Evolutionary conservation across 257 asterid genomes (phyloP).

Genomic region (Gentiana dahurica): DNA sequence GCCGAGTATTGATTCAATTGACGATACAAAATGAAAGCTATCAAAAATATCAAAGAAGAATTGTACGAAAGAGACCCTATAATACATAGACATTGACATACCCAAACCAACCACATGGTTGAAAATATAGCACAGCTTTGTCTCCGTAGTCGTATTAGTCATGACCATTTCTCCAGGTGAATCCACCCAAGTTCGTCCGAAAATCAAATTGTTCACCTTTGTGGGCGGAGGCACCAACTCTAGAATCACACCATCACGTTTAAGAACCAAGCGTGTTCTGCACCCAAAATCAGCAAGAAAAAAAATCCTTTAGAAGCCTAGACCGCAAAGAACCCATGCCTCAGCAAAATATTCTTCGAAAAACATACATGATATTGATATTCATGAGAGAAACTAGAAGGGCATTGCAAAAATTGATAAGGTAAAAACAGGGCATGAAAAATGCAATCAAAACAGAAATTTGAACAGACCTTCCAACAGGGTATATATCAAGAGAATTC

Average conservation of each 20-base stretch:
- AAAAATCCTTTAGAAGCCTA: neutral
- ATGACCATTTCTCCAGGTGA: conserved; percentile 90
- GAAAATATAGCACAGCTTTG: conserved; percentile 88
- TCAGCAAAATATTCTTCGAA: neutral
- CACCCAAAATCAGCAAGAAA: conserved; percentile 10
- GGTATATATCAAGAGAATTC: conserved; percentile 87
- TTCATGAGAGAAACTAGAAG: neutral
- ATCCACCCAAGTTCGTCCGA: conserved; percentile 99
- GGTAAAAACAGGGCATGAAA: neutral
- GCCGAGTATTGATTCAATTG: neutral
- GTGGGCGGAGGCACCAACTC: conserved; percentile 98
- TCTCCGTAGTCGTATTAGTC: conserved; percentile 91
- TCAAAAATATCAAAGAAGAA: neutral
- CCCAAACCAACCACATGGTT: conserved; percentile 99
- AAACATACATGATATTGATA: neutral
- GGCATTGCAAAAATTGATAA: neutral
- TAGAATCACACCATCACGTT: conserved; percentile 62
- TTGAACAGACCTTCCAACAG: conserved; percentile 81
- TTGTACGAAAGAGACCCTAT: neutral
- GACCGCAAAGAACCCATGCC: neutral
- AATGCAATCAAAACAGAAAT: neutral
- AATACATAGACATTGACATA: conserved; percentile 18
- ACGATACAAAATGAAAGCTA: neutral
- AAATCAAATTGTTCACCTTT: conserved; percentile 84
- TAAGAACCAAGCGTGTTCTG: conserved; percentile 88